Base-by-base conservation (phyloP, 805 yeast genomes). In the Candida dajiaensis region DNA sequence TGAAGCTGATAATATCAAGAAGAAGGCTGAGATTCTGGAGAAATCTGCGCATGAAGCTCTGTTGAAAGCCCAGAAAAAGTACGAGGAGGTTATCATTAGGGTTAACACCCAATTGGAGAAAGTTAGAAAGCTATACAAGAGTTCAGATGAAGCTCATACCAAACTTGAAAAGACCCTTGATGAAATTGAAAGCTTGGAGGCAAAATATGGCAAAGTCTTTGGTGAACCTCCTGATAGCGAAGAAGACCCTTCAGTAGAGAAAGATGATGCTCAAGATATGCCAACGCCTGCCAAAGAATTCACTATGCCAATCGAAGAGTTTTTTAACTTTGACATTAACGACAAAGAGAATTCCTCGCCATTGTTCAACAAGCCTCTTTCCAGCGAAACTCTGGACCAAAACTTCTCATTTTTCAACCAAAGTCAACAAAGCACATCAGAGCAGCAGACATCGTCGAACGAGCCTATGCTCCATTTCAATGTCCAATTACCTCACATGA, bases 11-110 rank as follows among this genome's bases (percentile, higher is more conserved):
- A 38, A 26, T 20, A 9, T 46, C 1, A 36, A 20, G 2, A 43
- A 28, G 10, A 37, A 39, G 31, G 53, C 55, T 5, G 50, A 50
- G 3, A 36, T 35, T 8, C 38, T 56, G 4, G 42, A 47, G 39
- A 33, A 38, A 16, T 44, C 51, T 15, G 58, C 61, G 1, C 41
- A 43, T 11, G 49, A 39, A 5, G 58, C 58, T 0, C 38, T 54
- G n/a, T 43, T 43, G 15, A 50, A 44, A 20, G 58, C 61, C 2
- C 43, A 49, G 36, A 29, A 40, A 47, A 55, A 50, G 42, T 51
- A 49, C 33, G 46, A 46, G 4, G 49, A 52, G 10, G 35, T 45
- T 2, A 25, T 49, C 18, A 43, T 42, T 12, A 47, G 42, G 22
- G 28, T 44, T 11, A 42, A 43, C 20, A n/a, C 23, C 3, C 40